phyloP scores from a whole-genome alignment of 2,329 filamentous ascomycete genomes.

The Aspergillus tubingensis region DNA sequence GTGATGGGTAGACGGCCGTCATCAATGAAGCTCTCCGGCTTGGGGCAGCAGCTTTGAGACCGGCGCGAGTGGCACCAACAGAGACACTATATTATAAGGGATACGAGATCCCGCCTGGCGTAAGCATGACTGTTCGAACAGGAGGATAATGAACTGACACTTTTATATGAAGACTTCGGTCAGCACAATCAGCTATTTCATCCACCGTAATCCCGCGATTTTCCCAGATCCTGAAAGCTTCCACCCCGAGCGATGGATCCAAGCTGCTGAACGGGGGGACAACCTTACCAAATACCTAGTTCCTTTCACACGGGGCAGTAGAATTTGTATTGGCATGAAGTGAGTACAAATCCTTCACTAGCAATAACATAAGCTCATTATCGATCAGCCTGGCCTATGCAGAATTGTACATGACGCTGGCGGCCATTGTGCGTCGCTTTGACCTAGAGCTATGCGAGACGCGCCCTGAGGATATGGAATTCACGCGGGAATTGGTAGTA shows the following conservation, averaged over 20 bases:
- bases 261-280: not conserved
- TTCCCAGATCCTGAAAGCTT: slow-evolving; percentile 2
- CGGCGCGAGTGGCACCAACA: slow-evolving; percentile 28
- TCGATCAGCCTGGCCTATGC: not conserved
- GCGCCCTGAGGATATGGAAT: not conserved
- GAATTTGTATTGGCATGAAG: slow-evolving; percentile 3
- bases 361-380: not conserved
- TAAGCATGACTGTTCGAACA: not conserved
- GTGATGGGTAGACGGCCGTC: not conserved
- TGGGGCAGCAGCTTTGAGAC: slow-evolving; percentile 37
- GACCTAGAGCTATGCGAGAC: not conserved
- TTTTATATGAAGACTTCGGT: not conserved
- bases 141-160: not conserved
- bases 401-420: not conserved
- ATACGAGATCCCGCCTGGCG: slow-evolving; percentile 25
- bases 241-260: slow-evolving; percentile 6
- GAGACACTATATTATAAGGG: slow-evolving; percentile 33
- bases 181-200: slow-evolving; percentile 4
- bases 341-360: not conserved
- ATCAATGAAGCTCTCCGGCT: slow-evolving; percentile 40
- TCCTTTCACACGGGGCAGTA: not conserved
- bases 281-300: not conserved
- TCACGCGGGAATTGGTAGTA: not conserved
- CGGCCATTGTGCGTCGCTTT: not conserved
- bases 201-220: not conserved